These are phyloP conservation scores for Chrysopogon serrulatus DNA, from an alignment of 176 grass and related monocot genomes.

Conservation along the genomic window DNA sequence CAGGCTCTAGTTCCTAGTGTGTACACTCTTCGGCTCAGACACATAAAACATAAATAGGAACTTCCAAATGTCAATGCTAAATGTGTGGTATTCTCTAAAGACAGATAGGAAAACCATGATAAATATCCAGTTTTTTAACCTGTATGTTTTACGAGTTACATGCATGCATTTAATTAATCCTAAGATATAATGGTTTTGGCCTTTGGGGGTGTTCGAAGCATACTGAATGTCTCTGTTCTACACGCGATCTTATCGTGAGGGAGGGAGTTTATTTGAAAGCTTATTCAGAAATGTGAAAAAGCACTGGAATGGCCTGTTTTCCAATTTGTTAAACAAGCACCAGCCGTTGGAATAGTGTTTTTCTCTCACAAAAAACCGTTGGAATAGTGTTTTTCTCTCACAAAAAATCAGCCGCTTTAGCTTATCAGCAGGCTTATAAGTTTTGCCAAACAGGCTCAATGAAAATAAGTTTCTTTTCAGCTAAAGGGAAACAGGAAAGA, in stretches of 20 bases:
- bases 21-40: neutral
- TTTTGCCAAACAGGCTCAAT: too few relatives aligned
- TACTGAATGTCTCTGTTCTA: neutral
- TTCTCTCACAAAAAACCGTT: neutral
- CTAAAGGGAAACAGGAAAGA: too few relatives aligned
- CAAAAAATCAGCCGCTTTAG: too few relatives aligned
- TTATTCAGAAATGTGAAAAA: neutral
- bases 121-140: neutral
- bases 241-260: neutral
- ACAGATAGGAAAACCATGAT: neutral
- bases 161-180: neutral
- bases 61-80: neutral
- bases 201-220: neutral
- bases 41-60: neutral
- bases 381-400: too few relatives aligned
- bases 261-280: neutral
- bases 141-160: neutral
- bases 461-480: too few relatives aligned
- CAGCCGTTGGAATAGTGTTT: too few relatives aligned
- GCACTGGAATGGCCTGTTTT: neutral
- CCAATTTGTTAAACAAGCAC: neutral
- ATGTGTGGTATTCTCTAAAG: neutral
- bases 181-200: neutral
- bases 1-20: neutral
- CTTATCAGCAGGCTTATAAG: constrained; percentile 36